Evolutionary conservation across 164 flowering plant species (phyloP).

Genomic region (Vitis labrusca): DNA sequence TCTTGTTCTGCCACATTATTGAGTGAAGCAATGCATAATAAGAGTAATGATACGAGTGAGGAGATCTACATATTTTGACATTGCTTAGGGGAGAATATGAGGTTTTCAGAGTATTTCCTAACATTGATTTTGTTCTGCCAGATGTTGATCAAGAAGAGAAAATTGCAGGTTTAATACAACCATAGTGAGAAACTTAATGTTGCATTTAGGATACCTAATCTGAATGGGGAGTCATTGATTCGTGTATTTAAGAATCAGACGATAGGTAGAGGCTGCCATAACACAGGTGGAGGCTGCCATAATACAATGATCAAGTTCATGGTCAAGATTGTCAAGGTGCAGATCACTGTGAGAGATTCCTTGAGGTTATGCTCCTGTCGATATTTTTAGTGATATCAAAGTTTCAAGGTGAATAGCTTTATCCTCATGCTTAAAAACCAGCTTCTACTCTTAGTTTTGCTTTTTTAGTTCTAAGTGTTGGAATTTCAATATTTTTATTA

Average conservation of each 20-base stretch:
- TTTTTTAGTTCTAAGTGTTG: too few species aligned
- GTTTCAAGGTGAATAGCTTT: too few species aligned
- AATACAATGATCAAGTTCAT: conserved; percentile 36
- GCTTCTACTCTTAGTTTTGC: too few species aligned
- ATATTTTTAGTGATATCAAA: conserved; percentile 49
- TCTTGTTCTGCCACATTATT: conserved; percentile 46
- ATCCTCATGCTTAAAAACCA: too few species aligned
- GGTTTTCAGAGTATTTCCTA: conserved; percentile 44
- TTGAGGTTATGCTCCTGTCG: conserved; percentile 53
- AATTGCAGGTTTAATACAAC: conserved; percentile 39
- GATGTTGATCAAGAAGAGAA: conserved; percentile 58
- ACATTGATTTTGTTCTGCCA: conserved; percentile 54
- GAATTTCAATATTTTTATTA: too few species aligned
- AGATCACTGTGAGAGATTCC: conserved; percentile 53
- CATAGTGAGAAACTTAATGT: conserved; percentile 65
- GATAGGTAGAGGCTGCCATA: conserved; percentile 48
- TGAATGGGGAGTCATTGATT: conserved; percentile 35
- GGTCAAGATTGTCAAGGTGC: conserved; percentile 42
- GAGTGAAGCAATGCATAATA: conserved; percentile 56
- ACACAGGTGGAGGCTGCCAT: conserved; percentile 8
- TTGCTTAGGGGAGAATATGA: conserved; percentile 44
- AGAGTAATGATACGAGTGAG: conserved; percentile 29
- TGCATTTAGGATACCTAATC: conserved; percentile 53
- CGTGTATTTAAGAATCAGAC: conserved; percentile 59
- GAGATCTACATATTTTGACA: conserved; percentile 38